These are phyloP conservation scores for Hansenula lynferdii DNA, from an alignment of 1,139 yeast genomes.

Conservation along the genomic window DNA sequence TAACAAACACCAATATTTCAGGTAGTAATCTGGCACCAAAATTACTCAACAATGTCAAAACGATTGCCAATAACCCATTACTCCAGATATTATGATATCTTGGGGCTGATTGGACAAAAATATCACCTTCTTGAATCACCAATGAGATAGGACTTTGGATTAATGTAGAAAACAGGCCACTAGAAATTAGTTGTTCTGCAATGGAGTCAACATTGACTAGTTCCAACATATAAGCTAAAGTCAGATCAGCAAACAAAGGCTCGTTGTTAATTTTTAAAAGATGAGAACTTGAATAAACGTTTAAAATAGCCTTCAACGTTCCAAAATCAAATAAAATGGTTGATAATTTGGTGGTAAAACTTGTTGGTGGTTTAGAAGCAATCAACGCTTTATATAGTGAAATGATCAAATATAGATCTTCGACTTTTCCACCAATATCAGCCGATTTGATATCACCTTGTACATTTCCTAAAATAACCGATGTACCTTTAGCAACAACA, in stretches of 20 bases:
- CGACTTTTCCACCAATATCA: constrained; percentile 41
- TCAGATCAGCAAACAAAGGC: constrained; percentile 65
- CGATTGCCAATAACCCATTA: constrained; percentile 70
- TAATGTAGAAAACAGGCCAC: constrained; percentile 66
- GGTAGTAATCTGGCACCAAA: constrained; percentile 63
- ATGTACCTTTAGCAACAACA: constrained; percentile 56
- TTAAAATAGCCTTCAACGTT: constrained; percentile 57
- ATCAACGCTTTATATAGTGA: constrained; percentile 59
- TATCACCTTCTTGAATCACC: constrained; percentile 60
- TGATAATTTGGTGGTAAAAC: constrained; percentile 48
- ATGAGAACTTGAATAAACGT: constrained; percentile 66
- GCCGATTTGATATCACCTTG: constrained; percentile 44
- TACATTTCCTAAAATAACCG: constrained; percentile 48
- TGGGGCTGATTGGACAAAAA: constrained; percentile 45
- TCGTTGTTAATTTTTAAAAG: constrained; percentile 57
- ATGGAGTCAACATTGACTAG: constrained; percentile 56
- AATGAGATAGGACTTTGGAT: constrained; percentile 72
- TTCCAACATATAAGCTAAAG: constrained; percentile 67
- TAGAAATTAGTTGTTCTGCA: constrained; percentile 60
- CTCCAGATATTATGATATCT: constrained; percentile 75
- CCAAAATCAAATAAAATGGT: constrained; percentile 52
- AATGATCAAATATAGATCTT: constrained; percentile 60
- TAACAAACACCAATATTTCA: constrained; percentile 60
- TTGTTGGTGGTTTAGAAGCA: constrained; percentile 42
- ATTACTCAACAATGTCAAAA: constrained; percentile 52